Evolutionary conservation across 169 alveolate species (phyloP).

Genomic region (Eimeria brunetti): DNA sequence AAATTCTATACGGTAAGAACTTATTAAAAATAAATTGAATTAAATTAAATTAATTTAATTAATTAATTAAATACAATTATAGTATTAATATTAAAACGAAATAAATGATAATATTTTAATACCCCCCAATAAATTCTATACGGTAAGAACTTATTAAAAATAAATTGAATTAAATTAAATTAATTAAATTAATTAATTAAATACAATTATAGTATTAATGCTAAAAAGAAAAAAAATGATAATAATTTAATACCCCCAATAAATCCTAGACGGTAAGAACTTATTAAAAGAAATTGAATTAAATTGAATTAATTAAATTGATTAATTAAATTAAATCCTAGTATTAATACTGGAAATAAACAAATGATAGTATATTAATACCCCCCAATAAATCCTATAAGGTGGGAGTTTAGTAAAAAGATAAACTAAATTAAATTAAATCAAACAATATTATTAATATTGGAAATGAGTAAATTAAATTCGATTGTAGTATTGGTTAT

Average conservation of each 20-base stretch:
- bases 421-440: not conserved
- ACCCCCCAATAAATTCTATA: not conserved
- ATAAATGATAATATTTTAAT: not conserved
- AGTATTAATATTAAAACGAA: not conserved
- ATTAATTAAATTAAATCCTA: not conserved
- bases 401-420: too few relatives aligned
- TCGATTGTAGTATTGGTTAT: not conserved
- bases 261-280: not conserved
- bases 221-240: not conserved
- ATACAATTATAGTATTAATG: not conserved
- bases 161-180: not conserved
- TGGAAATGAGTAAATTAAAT: conserved; percentile 18
- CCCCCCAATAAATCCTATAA: not conserved
- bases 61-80: not conserved
- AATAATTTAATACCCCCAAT: not conserved
- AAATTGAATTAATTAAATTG: not conserved
- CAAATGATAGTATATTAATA: not conserved
- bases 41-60: not conserved
- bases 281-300: not conserved
- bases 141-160: too few relatives aligned
- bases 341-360: not conserved
- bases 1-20: not conserved
- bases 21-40: not conserved
- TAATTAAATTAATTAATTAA: conserved; percentile 10
- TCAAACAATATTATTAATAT: too few relatives aligned